Conservation (phyloP, 495 filamentous ascomycete species). For the Penicillium angulare region DNA sequence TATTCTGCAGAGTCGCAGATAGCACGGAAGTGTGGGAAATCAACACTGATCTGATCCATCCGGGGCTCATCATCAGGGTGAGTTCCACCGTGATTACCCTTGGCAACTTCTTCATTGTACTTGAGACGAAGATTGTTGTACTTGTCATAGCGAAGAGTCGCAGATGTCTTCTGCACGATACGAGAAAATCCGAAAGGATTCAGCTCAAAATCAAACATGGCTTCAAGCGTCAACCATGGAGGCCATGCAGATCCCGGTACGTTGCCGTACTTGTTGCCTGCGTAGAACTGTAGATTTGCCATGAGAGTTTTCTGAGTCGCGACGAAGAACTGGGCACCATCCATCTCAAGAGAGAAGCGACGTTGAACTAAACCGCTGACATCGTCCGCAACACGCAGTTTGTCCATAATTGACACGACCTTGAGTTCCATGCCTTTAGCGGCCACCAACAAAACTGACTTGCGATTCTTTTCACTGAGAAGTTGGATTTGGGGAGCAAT, state of each 20-base stretch:
- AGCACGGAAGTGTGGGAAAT: conserved; percentile 88
- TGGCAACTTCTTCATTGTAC: conserved; percentile 91
- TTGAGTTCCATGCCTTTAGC: conserved; percentile 97
- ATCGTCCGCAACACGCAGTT: conserved; percentile 84
- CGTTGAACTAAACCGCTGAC: conserved; percentile 94
- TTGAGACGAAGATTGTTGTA: conserved; percentile 97
- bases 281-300: conserved; percentile 85
- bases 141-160: conserved; percentile 91
- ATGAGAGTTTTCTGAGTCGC: conserved; percentile 86
- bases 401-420: conserved; percentile 96
- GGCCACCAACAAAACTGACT: conserved; percentile 87
- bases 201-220: conserved; percentile 92
- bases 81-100: conserved; percentile 43
- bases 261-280: conserved; percentile 88
- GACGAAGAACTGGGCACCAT: conserved; percentile 96
- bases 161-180: conserved; percentile 92
- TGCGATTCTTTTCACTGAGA: conserved; percentile 95
- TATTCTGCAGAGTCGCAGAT: conserved; percentile 96
- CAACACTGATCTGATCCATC: conserved; percentile 94
- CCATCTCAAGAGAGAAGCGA: conserved; percentile 89
- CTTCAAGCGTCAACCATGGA: conserved; percentile 95
- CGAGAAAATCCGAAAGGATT: conserved; percentile 94
- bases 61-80: conserved; percentile 61
- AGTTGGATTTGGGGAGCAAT: conserved; percentile 97
- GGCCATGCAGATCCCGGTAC: conserved; percentile 85